Evolutionary conservation across 805 yeast species (phyloP).

Genomic region (Wickerhamomyces chaumierensis): DNA sequence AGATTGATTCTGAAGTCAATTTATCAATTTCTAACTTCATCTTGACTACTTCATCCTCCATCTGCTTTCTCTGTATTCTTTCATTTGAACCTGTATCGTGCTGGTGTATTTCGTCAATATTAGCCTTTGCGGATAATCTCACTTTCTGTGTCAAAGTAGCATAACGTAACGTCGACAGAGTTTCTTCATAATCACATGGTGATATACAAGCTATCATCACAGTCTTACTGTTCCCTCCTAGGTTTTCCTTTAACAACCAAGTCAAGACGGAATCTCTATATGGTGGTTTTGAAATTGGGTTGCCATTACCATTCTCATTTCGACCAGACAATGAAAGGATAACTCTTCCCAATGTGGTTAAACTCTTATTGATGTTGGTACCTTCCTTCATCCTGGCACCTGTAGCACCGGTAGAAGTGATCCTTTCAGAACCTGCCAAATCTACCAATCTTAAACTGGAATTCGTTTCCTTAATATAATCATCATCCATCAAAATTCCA

Average conservation of each 20-base stretch:
- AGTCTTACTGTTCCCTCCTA: constrained; percentile 83
- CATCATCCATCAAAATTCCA: too few species aligned
- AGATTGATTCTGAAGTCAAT: constrained; percentile 8
- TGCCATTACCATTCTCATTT: too few species aligned
- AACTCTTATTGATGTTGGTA: constrained; percentile 62
- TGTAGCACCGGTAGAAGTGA: constrained; percentile 48
- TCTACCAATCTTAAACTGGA: constrained; percentile 66
- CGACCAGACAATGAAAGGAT: constrained; percentile 35
- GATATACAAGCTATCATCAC: constrained; percentile 81
- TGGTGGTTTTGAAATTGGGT: constrained; percentile 15
- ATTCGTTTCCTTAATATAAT: constrained; percentile 33
- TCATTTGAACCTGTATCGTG: constrained; percentile 6
- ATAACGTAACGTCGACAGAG: constrained; percentile 63
- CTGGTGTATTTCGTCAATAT: constrained; percentile 18
- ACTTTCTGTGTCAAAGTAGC: constrained; percentile 70
- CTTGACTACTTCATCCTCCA: constrained; percentile 1
- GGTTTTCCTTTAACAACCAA: constrained; percentile 60
- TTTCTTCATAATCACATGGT: constrained; percentile 71
- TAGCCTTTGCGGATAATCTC: constrained; percentile 45
- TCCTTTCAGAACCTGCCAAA: constrained; percentile 75
- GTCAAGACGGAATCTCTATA: constrained; percentile 62
- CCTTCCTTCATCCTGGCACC: constrained; percentile 64
- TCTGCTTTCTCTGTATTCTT: constrained; percentile 3
- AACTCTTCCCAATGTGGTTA: constrained; percentile 71
- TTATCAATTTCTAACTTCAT: constrained; percentile 13